Evolutionary conservation across 805 yeast genomes (phyloP).

Genomic region (Clavispora santaluciae): DNA sequence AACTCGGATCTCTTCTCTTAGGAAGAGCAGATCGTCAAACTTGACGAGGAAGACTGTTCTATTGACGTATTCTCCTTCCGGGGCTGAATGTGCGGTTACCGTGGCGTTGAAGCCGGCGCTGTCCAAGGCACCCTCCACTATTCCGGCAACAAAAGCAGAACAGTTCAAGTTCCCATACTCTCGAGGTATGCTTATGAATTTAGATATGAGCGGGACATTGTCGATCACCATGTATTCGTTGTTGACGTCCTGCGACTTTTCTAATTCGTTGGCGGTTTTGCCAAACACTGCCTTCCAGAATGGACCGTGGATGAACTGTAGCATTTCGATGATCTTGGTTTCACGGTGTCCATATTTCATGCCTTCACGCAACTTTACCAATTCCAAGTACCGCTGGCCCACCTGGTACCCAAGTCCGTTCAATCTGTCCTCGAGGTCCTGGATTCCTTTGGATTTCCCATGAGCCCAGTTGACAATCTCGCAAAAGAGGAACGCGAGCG

Average conservation of each 20-base stretch:
- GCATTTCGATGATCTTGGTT: conserved; percentile 56
- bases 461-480: conserved; percentile 68
- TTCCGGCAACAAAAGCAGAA: conserved; percentile 80
- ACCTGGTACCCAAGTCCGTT: conserved; percentile 74
- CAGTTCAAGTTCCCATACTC: conserved; percentile 76
- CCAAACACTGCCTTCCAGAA: conserved; percentile 77
- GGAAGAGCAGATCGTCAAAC: conserved; percentile 54
- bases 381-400: conserved; percentile 67
- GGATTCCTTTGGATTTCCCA: conserved; percentile 57
- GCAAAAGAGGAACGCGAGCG: conserved; percentile 64
- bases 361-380: conserved; percentile 66
- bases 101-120: conserved; percentile 65
- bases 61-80: conserved; percentile 51
- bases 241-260: conserved; percentile 64
- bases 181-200: conserved; percentile 70
- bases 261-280: conserved; percentile 66
- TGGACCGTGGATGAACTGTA: conserved; percentile 66
- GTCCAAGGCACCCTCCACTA: conserved; percentile 78
- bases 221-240: conserved; percentile 78
- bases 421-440: conserved; percentile 52
- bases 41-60: conserved; percentile 74
- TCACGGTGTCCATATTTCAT: conserved; percentile 59
- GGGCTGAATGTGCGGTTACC: conserved; percentile 81
- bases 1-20: conserved; percentile 48
- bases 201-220: conserved; percentile 64